These are phyloP conservation scores for Dacryopinax spathularia DNA, from an alignment of 768 basidiomycete species.

Conservation along the genomic window DNA sequence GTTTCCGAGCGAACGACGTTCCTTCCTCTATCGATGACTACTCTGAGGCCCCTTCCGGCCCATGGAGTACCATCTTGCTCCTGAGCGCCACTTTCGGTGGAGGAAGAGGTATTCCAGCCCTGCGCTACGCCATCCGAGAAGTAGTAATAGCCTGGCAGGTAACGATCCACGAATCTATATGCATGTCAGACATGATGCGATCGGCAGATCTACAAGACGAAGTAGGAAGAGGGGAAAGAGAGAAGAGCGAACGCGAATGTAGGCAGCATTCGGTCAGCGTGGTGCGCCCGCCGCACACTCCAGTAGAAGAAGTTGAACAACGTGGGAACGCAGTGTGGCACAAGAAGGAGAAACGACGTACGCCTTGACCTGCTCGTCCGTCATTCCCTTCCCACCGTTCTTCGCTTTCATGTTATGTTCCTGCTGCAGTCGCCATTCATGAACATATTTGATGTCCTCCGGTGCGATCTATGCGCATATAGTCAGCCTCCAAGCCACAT, in stretches of 20 bases:
- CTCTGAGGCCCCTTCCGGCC: conserved; percentile 36
- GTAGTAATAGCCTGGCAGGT: conserved; percentile 87
- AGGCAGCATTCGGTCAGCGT: no score
- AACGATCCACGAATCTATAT: conserved; percentile 71
- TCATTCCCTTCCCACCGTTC: conserved; percentile 83
- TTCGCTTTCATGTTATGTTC: conserved; percentile 74
- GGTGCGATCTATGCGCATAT: conserved; percentile 11
- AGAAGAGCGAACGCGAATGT: not conserved
- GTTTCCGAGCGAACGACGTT: conserved; percentile 29
- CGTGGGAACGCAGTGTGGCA: not conserved
- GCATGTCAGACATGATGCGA: no score
- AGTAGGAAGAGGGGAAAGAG: conserved; percentile 2
- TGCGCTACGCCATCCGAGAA: conserved; percentile 46
- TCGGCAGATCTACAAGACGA: no score
- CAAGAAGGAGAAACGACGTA: conserved; percentile 18
- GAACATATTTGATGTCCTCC: conserved; percentile 28
- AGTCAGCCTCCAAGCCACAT: conserved; percentile 15
- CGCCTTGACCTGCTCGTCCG: conserved; percentile 58
- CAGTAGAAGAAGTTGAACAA: not conserved
- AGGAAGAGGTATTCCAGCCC: not conserved
- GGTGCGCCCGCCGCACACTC: no score
- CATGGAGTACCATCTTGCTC: conserved; percentile 24
- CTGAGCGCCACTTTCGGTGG: not conserved
- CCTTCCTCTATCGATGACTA: conserved; percentile 44
- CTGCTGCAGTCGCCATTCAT: conserved; percentile 80